Evolutionary conservation across 2,329 filamentous ascomycete genomes (phyloP).

Genomic region (Microsporum ferrugineum): DNA sequence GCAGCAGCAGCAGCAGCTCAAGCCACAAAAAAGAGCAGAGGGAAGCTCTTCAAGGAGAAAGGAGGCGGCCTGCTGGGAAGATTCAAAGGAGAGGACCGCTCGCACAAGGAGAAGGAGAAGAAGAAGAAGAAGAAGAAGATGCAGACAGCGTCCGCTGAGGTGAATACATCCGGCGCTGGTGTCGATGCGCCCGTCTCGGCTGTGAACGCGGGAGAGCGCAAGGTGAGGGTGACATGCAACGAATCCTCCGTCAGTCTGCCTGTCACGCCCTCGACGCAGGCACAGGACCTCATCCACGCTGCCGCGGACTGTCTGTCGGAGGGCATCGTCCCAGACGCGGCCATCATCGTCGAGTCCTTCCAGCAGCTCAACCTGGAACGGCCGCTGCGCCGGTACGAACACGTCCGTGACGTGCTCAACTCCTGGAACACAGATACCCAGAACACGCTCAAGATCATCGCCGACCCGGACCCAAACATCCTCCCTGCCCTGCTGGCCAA

Average conservation of each 20-base stretch:
- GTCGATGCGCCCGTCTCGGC: conserved; percentile 70
- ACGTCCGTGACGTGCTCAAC: conserved; percentile 76
- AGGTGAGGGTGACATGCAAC: conserved; percentile 61
- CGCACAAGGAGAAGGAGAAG: background rate
- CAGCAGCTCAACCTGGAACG: conserved; percentile 65
- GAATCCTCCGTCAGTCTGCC: conserved; percentile 59
- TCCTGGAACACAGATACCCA: conserved; percentile 79
- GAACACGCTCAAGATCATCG: conserved; percentile 59
- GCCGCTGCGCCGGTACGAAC: conserved; percentile 73
- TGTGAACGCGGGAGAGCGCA: conserved; percentile 65
- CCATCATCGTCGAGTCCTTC: conserved; percentile 69
- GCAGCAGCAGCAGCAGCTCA: conserved; percentile 9
- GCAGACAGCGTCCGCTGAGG: background rate
- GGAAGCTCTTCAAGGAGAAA: conserved; percentile 9
- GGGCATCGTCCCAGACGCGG: conserved; percentile 51
- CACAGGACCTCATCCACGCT: conserved; percentile 59
- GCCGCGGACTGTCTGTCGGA: conserved; percentile 54
- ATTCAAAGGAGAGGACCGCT: background rate
- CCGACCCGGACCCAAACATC: conserved; percentile 43
- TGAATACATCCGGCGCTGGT: conserved; percentile 33
- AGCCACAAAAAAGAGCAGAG: conserved; percentile 2
- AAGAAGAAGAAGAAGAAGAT: background rate
- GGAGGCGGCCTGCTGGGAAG: background rate
- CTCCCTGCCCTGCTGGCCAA: conserved; percentile 51
- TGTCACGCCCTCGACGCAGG: conserved; percentile 62